Conservation (phyloP, 352 stramenopile species). For the Globisporangium cederbergense region DNA sequence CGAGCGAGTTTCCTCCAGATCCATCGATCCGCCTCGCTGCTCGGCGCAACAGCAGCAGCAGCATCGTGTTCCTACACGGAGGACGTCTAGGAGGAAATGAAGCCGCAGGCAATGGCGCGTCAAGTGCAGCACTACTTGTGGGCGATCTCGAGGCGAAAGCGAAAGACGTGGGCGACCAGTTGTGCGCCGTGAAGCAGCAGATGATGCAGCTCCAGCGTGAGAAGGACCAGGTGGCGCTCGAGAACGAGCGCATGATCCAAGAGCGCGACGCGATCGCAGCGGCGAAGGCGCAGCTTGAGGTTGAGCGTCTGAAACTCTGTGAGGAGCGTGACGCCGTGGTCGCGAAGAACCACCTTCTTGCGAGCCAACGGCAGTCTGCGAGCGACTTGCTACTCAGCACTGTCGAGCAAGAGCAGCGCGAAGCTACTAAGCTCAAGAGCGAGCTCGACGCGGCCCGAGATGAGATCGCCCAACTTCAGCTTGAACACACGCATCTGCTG, state of each 20-base stretch:
- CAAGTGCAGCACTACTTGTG: slow-evolving; percentile 14
- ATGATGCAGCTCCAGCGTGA: slow-evolving; percentile 12
- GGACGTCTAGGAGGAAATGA: not conserved
- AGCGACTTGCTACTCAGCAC: not conserved
- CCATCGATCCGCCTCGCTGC: not conserved
- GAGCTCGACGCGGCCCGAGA: slow-evolving; percentile 2
- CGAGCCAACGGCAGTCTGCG: slow-evolving; percentile 6
- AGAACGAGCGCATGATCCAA: slow-evolving; percentile 14
- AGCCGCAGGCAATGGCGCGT: not conserved
- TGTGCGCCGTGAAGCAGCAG: slow-evolving; percentile 11
- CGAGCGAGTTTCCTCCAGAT: not conserved
- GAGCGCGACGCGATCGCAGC: slow-evolving; percentile 23
- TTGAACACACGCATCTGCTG: slow-evolving; percentile 15
- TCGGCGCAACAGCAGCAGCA: slow-evolving; percentile 12
- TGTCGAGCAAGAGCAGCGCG: slow-evolving; percentile 10
- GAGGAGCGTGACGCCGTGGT: slow-evolving; percentile 11
- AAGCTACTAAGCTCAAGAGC: not conserved
- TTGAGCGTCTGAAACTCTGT: not conserved
- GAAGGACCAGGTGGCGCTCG: not conserved
- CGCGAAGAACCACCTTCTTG: not conserved
- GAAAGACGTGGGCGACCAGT: slow-evolving; percentile 21
- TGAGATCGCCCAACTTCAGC: slow-evolving; percentile 18
- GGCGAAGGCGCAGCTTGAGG: slow-evolving; percentile 5
- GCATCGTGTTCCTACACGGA: slow-evolving; percentile 12
- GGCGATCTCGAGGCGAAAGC: slow-evolving; percentile 29